Evolutionary conservation across 2,329 filamentous ascomycete species (phyloP).

Genomic region (Diaporthe sp.): DNA sequence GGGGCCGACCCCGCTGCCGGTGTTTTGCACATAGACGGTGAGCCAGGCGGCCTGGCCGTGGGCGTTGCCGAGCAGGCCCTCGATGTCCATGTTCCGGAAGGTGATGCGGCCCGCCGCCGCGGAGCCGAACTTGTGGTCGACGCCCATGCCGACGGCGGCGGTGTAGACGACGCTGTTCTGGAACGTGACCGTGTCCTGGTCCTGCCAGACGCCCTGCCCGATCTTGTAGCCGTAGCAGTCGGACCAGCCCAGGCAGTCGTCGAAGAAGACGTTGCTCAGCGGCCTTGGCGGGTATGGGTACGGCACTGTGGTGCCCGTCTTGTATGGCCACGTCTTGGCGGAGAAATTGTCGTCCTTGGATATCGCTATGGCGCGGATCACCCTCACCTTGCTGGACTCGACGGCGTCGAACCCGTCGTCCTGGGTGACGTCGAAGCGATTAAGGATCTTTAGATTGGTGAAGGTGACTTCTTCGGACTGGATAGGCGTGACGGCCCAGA

Average conservation of each 20-base stretch:
- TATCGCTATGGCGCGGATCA: constrained; percentile 3
- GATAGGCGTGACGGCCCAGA: constrained; percentile 12
- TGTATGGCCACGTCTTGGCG: constrained; percentile 8
- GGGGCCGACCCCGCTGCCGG: not conserved
- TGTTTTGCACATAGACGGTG: not conserved
- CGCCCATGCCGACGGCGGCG: constrained; percentile 1
- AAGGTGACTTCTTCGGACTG: constrained; percentile 18
- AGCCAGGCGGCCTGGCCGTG: constrained; percentile 14
- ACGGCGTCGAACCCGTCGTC: constrained; percentile 18
- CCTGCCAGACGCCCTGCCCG: constrained; percentile 16
- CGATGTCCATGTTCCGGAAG: constrained; percentile 21
- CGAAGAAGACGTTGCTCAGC: constrained; percentile 5
- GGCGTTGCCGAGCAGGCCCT: constrained; percentile 15
- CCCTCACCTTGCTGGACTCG: constrained; percentile 8
- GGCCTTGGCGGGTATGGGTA: not conserved
- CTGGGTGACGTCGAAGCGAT: constrained; percentile 21
- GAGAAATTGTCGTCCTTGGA: constrained; percentile 24
- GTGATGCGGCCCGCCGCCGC: not conserved
- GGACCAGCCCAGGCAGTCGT: constrained; percentile 13
- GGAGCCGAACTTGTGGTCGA: constrained; percentile 16
- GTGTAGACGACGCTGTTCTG: constrained; percentile 18
- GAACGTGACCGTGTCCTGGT: constrained; percentile 1
- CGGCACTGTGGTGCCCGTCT: constrained; percentile 4
- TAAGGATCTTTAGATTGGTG: constrained; percentile 5
- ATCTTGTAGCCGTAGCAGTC: constrained; percentile 27